Conservation (phyloP, 768 basidiomycete species). For the Austroboletus eburneus region DNA sequence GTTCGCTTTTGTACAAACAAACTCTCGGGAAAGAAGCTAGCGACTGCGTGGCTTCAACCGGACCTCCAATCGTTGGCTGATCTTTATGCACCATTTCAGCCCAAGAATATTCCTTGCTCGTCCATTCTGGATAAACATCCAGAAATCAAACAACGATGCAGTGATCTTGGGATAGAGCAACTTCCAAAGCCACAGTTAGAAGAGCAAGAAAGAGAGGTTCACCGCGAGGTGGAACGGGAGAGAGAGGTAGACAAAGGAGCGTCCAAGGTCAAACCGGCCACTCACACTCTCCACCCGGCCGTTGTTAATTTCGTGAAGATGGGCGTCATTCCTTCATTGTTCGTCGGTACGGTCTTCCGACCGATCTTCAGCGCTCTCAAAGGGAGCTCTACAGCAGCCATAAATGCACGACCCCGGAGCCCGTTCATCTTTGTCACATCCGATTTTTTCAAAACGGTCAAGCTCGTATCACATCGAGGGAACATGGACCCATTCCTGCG, state of each 20-base stretch:
- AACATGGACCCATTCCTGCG: background rate
- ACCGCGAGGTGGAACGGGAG: constrained; percentile 37
- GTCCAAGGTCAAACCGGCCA: background rate
- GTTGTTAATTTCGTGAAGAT: background rate
- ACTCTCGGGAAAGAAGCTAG: background rate
- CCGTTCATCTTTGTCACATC: background rate
- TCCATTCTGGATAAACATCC: background rate
- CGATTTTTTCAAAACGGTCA: background rate
- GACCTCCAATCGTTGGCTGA: background rate
- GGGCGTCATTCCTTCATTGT: background rate
- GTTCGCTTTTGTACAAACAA: background rate
- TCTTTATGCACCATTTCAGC: background rate
- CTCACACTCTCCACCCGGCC: background rate
- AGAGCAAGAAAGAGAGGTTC: constrained; percentile 45
- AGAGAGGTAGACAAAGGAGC: background rate
- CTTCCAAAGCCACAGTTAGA: constrained; percentile 9
- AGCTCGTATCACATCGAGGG: background rate
- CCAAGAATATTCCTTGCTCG: background rate
- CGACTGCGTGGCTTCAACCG: background rate
- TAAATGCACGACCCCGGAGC: background rate
- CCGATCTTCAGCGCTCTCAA: background rate
- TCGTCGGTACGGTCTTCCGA: background rate
- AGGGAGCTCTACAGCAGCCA: background rate
- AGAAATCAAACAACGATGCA: background rate
- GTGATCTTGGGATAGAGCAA: background rate